Base-by-base conservation (phyloP, 2,329 filamentous ascomycete genomes). In the Hirsutella rhossiliensis region DNA sequence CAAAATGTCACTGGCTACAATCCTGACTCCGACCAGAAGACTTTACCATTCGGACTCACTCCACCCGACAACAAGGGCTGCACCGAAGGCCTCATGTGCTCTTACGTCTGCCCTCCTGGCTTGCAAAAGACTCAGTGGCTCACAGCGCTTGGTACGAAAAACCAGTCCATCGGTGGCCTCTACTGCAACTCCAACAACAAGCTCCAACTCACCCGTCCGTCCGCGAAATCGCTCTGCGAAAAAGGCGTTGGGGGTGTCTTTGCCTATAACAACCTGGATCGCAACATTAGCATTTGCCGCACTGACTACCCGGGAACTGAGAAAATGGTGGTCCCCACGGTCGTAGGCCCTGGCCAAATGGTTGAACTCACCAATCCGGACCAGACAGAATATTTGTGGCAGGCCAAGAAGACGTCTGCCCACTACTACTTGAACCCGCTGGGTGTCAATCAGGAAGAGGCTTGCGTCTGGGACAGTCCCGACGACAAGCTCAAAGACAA, bases 401-500 rank as follows among this genome's bases (percentile, higher is more conserved):
- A 87, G 86, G 54, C 86, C 56, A 76, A 76, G 54, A 75, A 75
- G 62, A 97, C 92, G 43, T 89, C 87, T 40, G 89, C 89, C 38
- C 92, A 97, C 68, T 97, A 95, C 76, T 98, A 98, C 62, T 76
- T 97, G 66, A 97, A 97, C 76, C 84, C 84, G 56, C 74, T 78
- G 54, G 88, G 87, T 48, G 70, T 84, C 43, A 55, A 65, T 17
- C 67, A 79, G 46, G 62, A 78, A 51, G 66, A 89, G 12, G 85
- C 78, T 42, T 98, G 92, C 68, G 65, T 75, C 46, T 97, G 92
- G 92, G 62, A 61, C 51, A 72, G 68, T 59, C n/a, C 55, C 19
- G 54, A 52, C 17, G 64, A 68, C 53, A 63, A 67, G 34, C 70
- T 76, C 42, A 72, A 72, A 18, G 69, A 11, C 41, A 42, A 42